Evolutionary conservation across 2,329 filamentous ascomycete species (phyloP).

Genomic region (Bipolaris sorokiniana): DNA sequence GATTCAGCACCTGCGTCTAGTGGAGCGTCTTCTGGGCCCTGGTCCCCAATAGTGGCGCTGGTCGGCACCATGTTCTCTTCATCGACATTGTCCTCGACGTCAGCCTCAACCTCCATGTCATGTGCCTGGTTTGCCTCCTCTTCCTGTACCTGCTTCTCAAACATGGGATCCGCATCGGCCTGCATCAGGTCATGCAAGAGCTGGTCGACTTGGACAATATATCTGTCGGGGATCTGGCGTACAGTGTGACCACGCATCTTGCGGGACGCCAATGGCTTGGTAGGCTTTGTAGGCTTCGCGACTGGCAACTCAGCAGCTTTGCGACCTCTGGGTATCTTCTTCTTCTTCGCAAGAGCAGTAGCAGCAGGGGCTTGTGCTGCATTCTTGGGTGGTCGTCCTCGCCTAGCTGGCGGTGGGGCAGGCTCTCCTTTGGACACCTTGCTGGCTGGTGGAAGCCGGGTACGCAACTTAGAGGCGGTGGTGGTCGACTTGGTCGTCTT

Average conservation of each 20-base stretch:
- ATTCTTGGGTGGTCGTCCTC: constrained; percentile 26
- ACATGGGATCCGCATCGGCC: not conserved
- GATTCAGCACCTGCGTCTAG: constrained; percentile 5
- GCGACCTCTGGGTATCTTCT: constrained; percentile 18
- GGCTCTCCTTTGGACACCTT: constrained; percentile 12
- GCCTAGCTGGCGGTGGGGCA: constrained; percentile 20
- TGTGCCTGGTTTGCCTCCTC: not conserved
- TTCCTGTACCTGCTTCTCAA: not conserved
- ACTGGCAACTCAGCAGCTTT: constrained; percentile 16
- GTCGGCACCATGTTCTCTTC: not conserved
- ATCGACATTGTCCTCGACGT: not conserved
- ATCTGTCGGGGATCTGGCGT: constrained; percentile 38
- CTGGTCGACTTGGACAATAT: constrained; percentile 12
- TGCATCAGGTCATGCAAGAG: constrained; percentile 6
- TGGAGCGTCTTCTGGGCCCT: not conserved
- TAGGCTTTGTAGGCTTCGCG: constrained; percentile 9
- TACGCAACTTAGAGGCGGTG: constrained; percentile 23
- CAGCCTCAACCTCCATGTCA: not conserved
- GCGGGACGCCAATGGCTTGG: constrained; percentile 23
- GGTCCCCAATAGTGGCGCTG: not conserved
- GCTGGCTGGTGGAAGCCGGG: constrained; percentile 23
- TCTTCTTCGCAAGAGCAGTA: not conserved
- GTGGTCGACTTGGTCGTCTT: constrained; percentile 5
- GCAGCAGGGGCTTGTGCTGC: constrained; percentile 6
- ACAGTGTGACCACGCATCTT: constrained; percentile 36